Percentiles rank a stretch among this genome's conserved stretches.
phyloP scores from a whole-genome alignment of 331 rosid genomes.

The Malus hybrid region DNA sequence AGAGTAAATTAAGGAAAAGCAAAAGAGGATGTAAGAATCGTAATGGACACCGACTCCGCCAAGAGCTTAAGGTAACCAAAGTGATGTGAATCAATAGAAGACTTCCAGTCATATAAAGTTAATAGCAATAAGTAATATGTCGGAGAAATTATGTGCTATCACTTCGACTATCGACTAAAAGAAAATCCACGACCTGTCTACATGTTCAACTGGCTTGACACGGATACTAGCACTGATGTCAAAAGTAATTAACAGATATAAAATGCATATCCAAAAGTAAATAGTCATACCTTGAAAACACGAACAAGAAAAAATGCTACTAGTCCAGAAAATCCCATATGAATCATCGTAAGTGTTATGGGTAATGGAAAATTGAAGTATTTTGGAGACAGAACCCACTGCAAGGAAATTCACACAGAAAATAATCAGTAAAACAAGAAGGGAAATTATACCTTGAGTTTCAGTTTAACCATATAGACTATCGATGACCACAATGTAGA shows the following conservation, averaged over 20 bases:
- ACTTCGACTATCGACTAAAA: not conserved
- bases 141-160: not conserved
- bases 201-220: not conserved
- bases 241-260: not conserved
- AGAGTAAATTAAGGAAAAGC: not conserved
- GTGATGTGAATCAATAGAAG: not conserved
- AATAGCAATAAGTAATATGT: not conserved
- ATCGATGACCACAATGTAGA: not conserved
- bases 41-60: not conserved
- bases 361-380: constrained; percentile 89
- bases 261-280: not conserved
- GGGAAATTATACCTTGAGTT: not conserved
- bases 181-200: not conserved
- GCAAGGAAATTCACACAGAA: constrained; percentile 24
- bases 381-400: constrained; percentile 95
- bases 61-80: not conserved
- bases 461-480: not conserved
- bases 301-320: constrained; percentile 86
- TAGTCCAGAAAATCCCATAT: constrained; percentile 88
- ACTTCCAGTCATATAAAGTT: not conserved
- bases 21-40: not conserved
- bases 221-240: not conserved
- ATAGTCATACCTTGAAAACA: constrained; percentile 67
- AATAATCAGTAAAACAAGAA: not conserved
- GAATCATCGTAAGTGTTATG: constrained; percentile 93